These are phyloP conservation scores for Carex parvula DNA, from an alignment of 176 grass and related monocot genomes.

Conservation along the genomic window DNA sequence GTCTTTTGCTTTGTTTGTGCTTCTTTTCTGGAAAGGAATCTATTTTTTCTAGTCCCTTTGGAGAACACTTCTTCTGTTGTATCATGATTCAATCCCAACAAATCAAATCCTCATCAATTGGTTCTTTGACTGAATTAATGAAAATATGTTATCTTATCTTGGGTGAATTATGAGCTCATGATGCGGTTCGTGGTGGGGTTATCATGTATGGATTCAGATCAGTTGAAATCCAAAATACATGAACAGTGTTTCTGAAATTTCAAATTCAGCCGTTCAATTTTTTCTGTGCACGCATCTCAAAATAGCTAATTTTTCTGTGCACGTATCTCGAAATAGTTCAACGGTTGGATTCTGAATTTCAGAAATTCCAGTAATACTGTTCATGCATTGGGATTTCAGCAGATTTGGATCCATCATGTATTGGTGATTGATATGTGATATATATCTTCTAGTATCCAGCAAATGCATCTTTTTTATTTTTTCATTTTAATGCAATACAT, in stretches of 20 bases:
- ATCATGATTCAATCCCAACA: slow-evolving; percentile 13
- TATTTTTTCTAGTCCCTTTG: not conserved
- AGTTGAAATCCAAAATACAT: no score
- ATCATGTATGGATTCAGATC: not conserved
- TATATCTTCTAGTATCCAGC: not conserved
- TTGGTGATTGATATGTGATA: not conserved
- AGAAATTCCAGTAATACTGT: no score
- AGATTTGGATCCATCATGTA: not conserved
- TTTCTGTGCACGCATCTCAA: no score
- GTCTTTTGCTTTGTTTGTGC: slow-evolving; percentile 5
- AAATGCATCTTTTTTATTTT: not conserved
- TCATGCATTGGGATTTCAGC: no score
- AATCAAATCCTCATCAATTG: not conserved
- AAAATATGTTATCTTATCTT: not conserved
- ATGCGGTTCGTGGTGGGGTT: not conserved
- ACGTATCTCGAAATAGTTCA: no score
- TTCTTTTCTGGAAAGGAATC: slow-evolving; percentile 12
- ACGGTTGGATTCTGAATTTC: no score
- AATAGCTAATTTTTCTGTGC: no score
- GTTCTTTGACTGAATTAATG: slow-evolving; percentile 2
- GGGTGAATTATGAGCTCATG: slow-evolving; percentile 19
- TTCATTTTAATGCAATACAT: not conserved
- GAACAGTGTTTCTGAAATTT: no score
- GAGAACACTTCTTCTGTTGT: slow-evolving; percentile 5
- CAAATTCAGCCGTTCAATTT: no score